phyloP scores from a whole-genome alignment of 441 rosid genomes.

The Croton setiger region DNA sequence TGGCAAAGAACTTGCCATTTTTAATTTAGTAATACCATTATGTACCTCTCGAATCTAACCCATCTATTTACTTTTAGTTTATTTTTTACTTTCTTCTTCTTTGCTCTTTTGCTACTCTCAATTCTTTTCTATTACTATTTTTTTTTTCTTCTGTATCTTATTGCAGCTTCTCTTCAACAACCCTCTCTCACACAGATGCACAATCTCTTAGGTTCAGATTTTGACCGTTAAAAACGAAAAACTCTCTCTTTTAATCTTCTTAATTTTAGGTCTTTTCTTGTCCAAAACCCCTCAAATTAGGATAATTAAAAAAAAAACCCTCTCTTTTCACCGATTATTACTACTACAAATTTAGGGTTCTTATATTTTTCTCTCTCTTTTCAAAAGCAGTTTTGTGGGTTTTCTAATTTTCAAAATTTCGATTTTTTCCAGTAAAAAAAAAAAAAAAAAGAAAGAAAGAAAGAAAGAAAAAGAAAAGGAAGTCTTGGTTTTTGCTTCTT shows the following conservation, averaged over 20 bases:
- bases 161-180: not conserved
- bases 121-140: not conserved
- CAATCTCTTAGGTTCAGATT: conserved; percentile 4
- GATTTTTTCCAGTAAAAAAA: not conserved
- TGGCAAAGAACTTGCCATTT: not conserved
- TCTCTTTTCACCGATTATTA: not conserved
- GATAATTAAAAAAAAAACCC: not conserved
- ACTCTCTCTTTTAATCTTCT: not conserved
- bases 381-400: not conserved
- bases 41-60: conserved; percentile 17
- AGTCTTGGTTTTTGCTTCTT: not conserved
- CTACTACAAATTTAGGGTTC: conserved; percentile 4
- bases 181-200: not conserved
- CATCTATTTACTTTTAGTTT: not conserved
- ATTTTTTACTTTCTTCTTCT: not conserved
- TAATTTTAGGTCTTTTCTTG: conserved; percentile 4
- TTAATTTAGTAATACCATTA: not conserved
- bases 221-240: conserved; percentile 10
- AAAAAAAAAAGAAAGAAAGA: not conserved
- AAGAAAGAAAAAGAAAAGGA: not conserved
- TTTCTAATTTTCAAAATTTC: not conserved
- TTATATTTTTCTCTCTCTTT: not conserved
- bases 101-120: conserved; percentile 4
- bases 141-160: not conserved
- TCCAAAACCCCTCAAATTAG: conserved; percentile 7